Percentiles rank a stretch among this genome's conserved stretches.
Conservation (phyloP, 2,329 filamentous ascomycete genomes). For the Colletotrichum euphorbiae region DNA sequence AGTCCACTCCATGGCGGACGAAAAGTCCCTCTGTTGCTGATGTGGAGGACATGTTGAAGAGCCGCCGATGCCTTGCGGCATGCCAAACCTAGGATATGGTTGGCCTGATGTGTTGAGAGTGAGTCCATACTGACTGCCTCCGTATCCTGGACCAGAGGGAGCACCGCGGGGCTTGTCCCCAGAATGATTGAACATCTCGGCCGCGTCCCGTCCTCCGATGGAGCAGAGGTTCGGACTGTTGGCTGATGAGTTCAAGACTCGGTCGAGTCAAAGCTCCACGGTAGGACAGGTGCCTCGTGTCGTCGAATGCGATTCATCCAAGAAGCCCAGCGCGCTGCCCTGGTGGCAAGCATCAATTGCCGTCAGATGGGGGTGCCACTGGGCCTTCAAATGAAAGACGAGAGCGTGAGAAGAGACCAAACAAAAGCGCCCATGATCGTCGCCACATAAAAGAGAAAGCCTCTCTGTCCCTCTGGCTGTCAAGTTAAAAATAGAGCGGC, state of each 20-base stretch:
- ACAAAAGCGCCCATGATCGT: slow-evolving; percentile 53
- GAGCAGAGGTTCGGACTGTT: slow-evolving; percentile 49
- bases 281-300: slow-evolving; percentile 46
- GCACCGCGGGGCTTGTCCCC: slow-evolving; percentile 48
- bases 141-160: slow-evolving; percentile 42
- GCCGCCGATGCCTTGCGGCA: slow-evolving; percentile 45
- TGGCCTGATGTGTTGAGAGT: slow-evolving; percentile 49
- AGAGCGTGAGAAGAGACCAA: slow-evolving; percentile 47
- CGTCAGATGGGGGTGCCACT: slow-evolving; percentile 34
- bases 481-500: slow-evolving; percentile 40
- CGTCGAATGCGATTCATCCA: slow-evolving; percentile 40
- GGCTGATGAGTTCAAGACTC: slow-evolving; percentile 52
- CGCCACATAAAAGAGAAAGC: slow-evolving; percentile 45
- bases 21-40: slow-evolving; percentile 34
- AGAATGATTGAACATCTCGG: slow-evolving; percentile 54
- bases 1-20: slow-evolving; percentile 53
- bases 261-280: slow-evolving; percentile 54
- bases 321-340: slow-evolving; percentile 41
- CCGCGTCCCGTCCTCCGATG: slow-evolving; percentile 47
- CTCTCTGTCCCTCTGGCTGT: slow-evolving; percentile 28
- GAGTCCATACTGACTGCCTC: slow-evolving; percentile 28
- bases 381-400: slow-evolving; percentile 49
- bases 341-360: slow-evolving; percentile 46
- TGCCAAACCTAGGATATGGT: slow-evolving; percentile 49
- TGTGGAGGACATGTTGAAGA: slow-evolving; percentile 45